phyloP scores from a whole-genome alignment of 106 monocot genomes.

The Narthecium ossifragum region DNA sequence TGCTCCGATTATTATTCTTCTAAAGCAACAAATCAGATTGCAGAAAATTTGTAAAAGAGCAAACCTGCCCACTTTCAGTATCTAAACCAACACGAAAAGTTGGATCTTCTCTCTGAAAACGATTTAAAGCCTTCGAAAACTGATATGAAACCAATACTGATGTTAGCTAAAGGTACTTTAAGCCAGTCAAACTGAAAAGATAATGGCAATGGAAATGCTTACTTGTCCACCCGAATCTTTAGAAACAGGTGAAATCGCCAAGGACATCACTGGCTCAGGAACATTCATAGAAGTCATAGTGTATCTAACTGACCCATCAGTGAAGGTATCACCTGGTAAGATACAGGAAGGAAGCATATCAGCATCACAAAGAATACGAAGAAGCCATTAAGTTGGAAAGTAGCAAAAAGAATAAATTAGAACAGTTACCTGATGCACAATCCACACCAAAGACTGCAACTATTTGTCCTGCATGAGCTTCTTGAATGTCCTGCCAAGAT shows the following conservation, averaged over 20 bases:
- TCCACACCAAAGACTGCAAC: slow-evolving; percentile 99
- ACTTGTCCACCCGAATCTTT: slow-evolving; percentile 98
- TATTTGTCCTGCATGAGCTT: slow-evolving; percentile 98
- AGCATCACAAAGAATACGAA: background rate
- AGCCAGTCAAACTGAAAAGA: background rate
- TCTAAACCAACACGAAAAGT: slow-evolving; percentile 98
- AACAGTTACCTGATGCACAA: slow-evolving; percentile 81
- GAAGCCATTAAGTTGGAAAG: background rate
- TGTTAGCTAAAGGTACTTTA: background rate
- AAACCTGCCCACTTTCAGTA: slow-evolving; percentile 96
- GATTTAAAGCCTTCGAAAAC: slow-evolving; percentile 98
- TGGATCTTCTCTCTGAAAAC: slow-evolving; percentile 95
- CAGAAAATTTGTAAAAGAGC: too few species aligned
- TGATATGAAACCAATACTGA: slow-evolving; percentile 18
- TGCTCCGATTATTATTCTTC: background rate
- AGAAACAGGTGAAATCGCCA: slow-evolving; percentile 92
- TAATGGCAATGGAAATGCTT: slow-evolving; percentile 8
- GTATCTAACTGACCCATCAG: slow-evolving; percentile 91
- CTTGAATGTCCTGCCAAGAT: slow-evolving; percentile 82
- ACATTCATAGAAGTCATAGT: slow-evolving; percentile 99
- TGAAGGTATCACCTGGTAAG: slow-evolving; percentile 90
- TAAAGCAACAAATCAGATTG: background rate
- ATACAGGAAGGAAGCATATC: slow-evolving; percentile 1
- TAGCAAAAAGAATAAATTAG: background rate
- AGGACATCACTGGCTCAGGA: slow-evolving; percentile 99